A percentile compares a stretch with the other conserved stretches of the same genome.
Evolutionary conservation across 2,329 filamentous ascomycete genomes (phyloP).

Genomic region (Botrytis pseudocinerea): DNA sequence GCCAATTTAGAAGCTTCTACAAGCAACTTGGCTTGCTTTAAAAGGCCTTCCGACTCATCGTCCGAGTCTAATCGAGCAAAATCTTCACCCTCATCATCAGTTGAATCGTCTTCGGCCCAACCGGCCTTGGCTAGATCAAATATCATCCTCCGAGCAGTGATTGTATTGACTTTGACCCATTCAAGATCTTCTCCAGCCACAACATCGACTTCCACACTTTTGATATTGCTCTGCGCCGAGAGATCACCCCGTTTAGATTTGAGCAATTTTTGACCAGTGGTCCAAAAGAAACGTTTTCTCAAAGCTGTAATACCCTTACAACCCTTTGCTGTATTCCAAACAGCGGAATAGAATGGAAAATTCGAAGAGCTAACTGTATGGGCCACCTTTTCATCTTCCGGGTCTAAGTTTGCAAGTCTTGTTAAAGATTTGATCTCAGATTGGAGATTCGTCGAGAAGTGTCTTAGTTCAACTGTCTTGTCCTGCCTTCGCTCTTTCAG

Average conservation of each 20-base stretch:
- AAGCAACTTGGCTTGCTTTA: conserved; percentile 61
- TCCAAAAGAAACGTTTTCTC: conserved; percentile 55
- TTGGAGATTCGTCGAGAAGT: conserved; percentile 49
- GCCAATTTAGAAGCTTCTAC: conserved; percentile 56
- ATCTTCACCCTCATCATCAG: conserved; percentile 48
- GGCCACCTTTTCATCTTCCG: conserved; percentile 41
- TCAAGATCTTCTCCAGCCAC: conserved; percentile 61
- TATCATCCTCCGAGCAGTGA: conserved; percentile 62
- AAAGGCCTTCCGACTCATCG: conserved; percentile 52
- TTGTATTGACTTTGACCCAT: conserved; percentile 69
- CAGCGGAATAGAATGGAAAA: conserved; percentile 61
- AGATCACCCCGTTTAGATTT: conserved; percentile 21
- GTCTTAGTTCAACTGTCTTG: conserved; percentile 50
- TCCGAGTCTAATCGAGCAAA: conserved; percentile 23
- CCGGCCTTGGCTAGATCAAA: conserved; percentile 70
- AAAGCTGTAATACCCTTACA: conserved; percentile 58
- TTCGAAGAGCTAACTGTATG: conserved; percentile 66
- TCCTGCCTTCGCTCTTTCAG: conserved; percentile 47
- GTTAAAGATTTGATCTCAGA: conserved; percentile 51
- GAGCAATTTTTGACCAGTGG: conserved; percentile 24
- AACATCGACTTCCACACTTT: conserved; percentile 54
- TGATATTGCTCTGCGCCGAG: conserved; percentile 15
- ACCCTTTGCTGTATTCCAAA: conserved; percentile 63
- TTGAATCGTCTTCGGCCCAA: conserved; percentile 52
- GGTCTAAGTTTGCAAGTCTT: conserved; percentile 39